Percentiles rank a stretch among this genome's conserved stretches.
These are phyloP conservation scores for Candida succiphila DNA, from an alignment of 805 yeast species.

Conservation along the genomic window DNA sequence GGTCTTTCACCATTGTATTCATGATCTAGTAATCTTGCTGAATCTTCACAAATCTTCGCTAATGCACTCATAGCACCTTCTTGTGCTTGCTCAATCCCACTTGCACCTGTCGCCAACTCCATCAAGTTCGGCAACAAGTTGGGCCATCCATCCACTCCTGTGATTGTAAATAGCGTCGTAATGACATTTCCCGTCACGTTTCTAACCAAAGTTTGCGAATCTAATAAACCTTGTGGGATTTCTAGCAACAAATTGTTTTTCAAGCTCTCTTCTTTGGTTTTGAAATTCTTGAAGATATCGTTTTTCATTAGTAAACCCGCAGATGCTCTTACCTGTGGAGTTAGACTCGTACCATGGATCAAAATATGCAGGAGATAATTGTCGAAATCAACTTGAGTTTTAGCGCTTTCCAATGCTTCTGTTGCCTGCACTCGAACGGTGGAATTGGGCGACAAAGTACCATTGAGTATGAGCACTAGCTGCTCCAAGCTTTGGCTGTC, in stretches of 20 bases:
- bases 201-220: slow-evolving; percentile 51
- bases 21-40: slow-evolving; percentile 51
- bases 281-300: slow-evolving; percentile 36
- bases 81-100: slow-evolving; percentile 33
- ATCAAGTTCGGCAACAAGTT: slow-evolving; percentile 59
- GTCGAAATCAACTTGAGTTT: slow-evolving; percentile 64
- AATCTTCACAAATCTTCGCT: slow-evolving; percentile 86
- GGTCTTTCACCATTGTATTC: slow-evolving; percentile 63
- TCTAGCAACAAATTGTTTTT: slow-evolving; percentile 25
- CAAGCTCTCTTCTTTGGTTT: slow-evolving; percentile 17
- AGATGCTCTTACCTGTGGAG: slow-evolving; percentile 65
- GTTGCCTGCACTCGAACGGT: slow-evolving; percentile 56
- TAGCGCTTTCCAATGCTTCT: slow-evolving; percentile 61
- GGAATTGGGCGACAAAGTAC: slow-evolving; percentile 57
- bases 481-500: slow-evolving; percentile 52
- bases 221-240: slow-evolving; percentile 39
- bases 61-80: slow-evolving; percentile 79
- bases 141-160: slow-evolving; percentile 69
- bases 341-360: slow-evolving; percentile 37
- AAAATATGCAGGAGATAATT: slow-evolving; percentile 70
- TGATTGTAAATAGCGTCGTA: slow-evolving; percentile 62
- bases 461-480: slow-evolving; percentile 53
- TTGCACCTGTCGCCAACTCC: slow-evolving; percentile 41
- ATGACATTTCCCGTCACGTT: slow-evolving; percentile 88
- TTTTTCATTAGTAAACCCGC: slow-evolving; percentile 86